Percentiles rank a stretch among this genome's conserved stretches.
These are phyloP conservation scores for Russula sp. DNA, from an alignment of 768 basidiomycete species.

Conservation along the genomic window DNA sequence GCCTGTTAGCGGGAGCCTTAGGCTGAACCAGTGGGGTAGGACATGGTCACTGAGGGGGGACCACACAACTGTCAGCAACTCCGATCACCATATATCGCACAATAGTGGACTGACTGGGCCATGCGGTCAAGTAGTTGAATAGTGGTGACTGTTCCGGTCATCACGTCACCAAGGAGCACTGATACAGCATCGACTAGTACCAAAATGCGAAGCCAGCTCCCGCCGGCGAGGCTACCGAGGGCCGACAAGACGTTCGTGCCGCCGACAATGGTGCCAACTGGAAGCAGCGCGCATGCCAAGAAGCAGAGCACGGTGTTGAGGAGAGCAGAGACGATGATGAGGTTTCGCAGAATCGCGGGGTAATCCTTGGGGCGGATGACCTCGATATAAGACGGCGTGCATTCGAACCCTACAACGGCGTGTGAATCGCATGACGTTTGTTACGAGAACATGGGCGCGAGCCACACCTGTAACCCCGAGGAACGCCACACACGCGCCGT, in stretches of 20 bases:
- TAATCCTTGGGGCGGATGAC: constrained; percentile 20
- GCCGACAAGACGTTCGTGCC: constrained; percentile 22
- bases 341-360: constrained; percentile 20
- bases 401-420: constrained; percentile 20
- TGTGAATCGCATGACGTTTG: not conserved
- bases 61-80: not conserved
- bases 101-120: constrained; percentile 4
- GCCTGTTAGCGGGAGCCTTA: constrained; percentile 19
- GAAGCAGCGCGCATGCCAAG: constrained; percentile 18
- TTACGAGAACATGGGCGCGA: not conserved
- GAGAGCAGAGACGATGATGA: constrained; percentile 18
- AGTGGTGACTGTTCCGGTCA: constrained; percentile 22
- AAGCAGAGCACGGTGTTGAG: constrained; percentile 20
- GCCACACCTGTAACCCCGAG: constrained; percentile 24
- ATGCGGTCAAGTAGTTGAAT: constrained; percentile 20
- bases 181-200: constrained; percentile 20
- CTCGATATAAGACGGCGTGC: constrained; percentile 23
- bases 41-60: constrained; percentile 17
- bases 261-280: not conserved
- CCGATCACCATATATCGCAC: not conserved
- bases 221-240: constrained; percentile 17
- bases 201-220: constrained; percentile 21
- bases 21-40: constrained; percentile 20
- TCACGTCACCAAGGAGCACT: constrained; percentile 21
- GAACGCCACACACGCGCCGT: constrained; percentile 22